phyloP scores from a whole-genome alignment of 257 asterid species.

The Solanum chaucha region DNA sequence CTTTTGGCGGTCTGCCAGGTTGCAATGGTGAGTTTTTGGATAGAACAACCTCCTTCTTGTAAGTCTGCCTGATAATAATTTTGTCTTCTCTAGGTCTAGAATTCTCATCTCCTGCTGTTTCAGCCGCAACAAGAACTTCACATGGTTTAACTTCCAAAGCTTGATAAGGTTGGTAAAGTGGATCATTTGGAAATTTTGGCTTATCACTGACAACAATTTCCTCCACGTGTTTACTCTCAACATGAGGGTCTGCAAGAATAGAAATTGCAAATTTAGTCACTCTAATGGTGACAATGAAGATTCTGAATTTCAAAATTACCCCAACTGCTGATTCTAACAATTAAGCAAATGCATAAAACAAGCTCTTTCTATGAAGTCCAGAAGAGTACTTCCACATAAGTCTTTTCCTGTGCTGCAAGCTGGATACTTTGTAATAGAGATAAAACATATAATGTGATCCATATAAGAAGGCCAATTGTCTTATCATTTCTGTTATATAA shows the following conservation, averaged over 20 bases:
- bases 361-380: background rate
- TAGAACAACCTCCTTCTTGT: slow-evolving; percentile 37
- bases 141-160: slow-evolving; percentile 3
- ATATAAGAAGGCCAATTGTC: background rate
- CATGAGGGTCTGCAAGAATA: slow-evolving; percentile 29
- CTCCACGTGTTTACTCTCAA: slow-evolving; percentile 13
- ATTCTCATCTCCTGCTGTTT: slow-evolving; percentile 18
- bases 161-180: slow-evolving; percentile 13
- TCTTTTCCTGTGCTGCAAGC: background rate
- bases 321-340: background rate
- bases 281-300: background rate
- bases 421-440: background rate
- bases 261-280: background rate
- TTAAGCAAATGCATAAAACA: background rate
- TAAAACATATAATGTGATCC: background rate
- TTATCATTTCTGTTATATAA: background rate
- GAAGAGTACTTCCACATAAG: background rate
- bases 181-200: slow-evolving; percentile 13
- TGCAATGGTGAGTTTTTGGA: slow-evolving; percentile 30
- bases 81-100: slow-evolving; percentile 33
- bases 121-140: slow-evolving; percentile 27
- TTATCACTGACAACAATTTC: slow-evolving; percentile 12
- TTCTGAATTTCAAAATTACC: background rate
- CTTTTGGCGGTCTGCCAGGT: slow-evolving; percentile 37
- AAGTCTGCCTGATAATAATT: slow-evolving; percentile 29